Conservation (phyloP, 805 yeast species). For the Ogataea pignaliae region DNA sequence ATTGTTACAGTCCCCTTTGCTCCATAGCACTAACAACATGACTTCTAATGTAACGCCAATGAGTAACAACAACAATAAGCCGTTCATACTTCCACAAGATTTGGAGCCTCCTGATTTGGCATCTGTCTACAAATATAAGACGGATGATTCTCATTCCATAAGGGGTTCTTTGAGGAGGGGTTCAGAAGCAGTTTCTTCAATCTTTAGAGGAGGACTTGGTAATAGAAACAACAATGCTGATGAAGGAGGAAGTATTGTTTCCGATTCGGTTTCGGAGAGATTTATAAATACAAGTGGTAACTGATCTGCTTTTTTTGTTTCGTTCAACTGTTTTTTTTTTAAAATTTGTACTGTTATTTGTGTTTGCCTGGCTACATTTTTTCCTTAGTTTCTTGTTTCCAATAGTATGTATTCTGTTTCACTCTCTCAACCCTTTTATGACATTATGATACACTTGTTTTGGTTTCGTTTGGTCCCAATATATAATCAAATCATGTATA, state of each 20-base stretch:
- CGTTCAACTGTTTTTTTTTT: background rate
- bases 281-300: slow-evolving; percentile 14
- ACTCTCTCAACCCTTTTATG: background rate
- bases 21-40: background rate
- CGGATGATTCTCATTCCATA: slow-evolving; percentile 31
- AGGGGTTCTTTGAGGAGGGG: slow-evolving; percentile 39
- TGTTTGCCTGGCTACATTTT: no score
- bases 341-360: background rate
- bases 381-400: background rate
- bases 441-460: no score
- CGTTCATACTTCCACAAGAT: slow-evolving; percentile 25
- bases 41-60: background rate
- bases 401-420: background rate
- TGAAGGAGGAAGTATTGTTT: slow-evolving; percentile 16
- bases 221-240: slow-evolving; percentile 13
- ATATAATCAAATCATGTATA: no score
- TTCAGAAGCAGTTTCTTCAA: slow-evolving; percentile 36
- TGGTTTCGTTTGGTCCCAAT: no score
- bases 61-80: slow-evolving; percentile 3
- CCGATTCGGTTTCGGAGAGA: slow-evolving; percentile 27
- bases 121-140: slow-evolving; percentile 31
- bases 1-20: slow-evolving; percentile 10
- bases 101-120: slow-evolving; percentile 35
- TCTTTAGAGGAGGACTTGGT: slow-evolving; percentile 23
- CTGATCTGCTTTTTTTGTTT: background rate